phyloP scores from a whole-genome alignment of 2,329 filamentous ascomycete species.

The Calonectria naviculata region DNA sequence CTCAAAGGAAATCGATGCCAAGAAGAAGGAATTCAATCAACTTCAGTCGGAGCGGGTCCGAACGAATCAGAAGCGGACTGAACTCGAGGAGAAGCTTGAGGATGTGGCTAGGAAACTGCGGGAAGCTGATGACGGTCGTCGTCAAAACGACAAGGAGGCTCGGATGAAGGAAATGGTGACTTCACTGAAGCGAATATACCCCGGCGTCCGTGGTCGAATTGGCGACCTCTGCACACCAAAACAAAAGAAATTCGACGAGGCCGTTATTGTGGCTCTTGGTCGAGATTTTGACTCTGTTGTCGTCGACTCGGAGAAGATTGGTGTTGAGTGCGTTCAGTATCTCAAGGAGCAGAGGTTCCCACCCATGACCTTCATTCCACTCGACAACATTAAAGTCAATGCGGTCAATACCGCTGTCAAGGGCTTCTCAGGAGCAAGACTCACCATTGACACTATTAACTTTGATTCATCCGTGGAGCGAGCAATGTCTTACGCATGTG shows the following conservation, averaged over 20 bases:
- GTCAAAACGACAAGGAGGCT: constrained; percentile 85
- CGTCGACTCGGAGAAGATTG: constrained; percentile 94
- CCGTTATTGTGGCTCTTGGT: constrained; percentile 91
- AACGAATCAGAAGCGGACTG: constrained; percentile 83
- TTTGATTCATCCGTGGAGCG: constrained; percentile 90
- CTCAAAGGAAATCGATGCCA: constrained; percentile 82
- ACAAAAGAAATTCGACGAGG: constrained; percentile 95
- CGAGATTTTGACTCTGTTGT: constrained; percentile 94
- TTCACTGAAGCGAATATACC: constrained; percentile 89
- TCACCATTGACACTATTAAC: constrained; percentile 96
- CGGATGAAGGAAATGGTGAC: constrained; percentile 85
- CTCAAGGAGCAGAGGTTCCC: constrained; percentile 89
- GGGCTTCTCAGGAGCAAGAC: constrained; percentile 84
- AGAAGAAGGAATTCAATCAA: constrained; percentile 91
- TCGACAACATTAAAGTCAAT: constrained; percentile 97
- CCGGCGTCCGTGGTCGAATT: constrained; percentile 89
- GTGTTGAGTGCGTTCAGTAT: constrained; percentile 93
- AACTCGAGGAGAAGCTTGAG: constrained; percentile 91
- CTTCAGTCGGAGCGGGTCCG: constrained; percentile 86
- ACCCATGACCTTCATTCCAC: constrained; percentile 92
- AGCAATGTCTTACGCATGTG: constrained; percentile 94
- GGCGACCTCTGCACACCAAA: constrained; percentile 95
- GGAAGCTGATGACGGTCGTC: constrained; percentile 85
- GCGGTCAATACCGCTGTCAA: constrained; percentile 91
- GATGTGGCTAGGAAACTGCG: constrained; percentile 83